Evolutionary conservation across 305 asterid species (phyloP).

Genomic region (Fraxinus albicans): DNA sequence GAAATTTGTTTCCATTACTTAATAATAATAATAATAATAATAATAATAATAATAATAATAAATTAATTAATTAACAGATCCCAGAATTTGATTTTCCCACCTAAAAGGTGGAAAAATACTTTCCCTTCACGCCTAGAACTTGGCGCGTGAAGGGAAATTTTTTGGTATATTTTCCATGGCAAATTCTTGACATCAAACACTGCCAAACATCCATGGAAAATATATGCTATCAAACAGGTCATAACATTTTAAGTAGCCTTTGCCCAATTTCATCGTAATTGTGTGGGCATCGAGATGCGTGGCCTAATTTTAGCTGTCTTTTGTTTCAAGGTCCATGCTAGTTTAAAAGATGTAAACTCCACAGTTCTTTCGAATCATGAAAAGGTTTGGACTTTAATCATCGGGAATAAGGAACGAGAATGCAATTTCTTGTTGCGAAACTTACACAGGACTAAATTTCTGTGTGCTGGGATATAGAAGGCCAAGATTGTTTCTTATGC

Average conservation of each 20-base stretch:
- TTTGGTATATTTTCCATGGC: too few species aligned
- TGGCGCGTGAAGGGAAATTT: too few species aligned
- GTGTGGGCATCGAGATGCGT: not conserved
- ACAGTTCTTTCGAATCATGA: not conserved
- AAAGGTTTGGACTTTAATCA: not conserved
- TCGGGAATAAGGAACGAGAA: not conserved
- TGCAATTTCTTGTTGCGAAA: not conserved
- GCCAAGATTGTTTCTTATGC: not conserved
- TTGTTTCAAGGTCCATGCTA: not conserved
- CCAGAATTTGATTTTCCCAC: too few species aligned
- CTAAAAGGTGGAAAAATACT: too few species aligned
- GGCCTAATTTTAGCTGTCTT: not conserved
- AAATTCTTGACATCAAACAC: too few species aligned
- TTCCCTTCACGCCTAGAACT: too few species aligned
- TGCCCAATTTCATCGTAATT: not conserved
- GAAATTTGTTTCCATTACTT: too few species aligned
- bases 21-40: too few species aligned
- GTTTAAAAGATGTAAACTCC: not conserved
- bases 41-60: too few species aligned
- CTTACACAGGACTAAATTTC: not conserved
- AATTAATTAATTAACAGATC: too few species aligned
- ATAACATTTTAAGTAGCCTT: not conserved
- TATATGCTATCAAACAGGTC: too few species aligned
- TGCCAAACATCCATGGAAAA: too few species aligned
- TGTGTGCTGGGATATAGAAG: not conserved